These are phyloP conservation scores for Schoenoplectus tabernaemontani DNA, from an alignment of 202 grass and related monocot species.

Conservation along the genomic window DNA sequence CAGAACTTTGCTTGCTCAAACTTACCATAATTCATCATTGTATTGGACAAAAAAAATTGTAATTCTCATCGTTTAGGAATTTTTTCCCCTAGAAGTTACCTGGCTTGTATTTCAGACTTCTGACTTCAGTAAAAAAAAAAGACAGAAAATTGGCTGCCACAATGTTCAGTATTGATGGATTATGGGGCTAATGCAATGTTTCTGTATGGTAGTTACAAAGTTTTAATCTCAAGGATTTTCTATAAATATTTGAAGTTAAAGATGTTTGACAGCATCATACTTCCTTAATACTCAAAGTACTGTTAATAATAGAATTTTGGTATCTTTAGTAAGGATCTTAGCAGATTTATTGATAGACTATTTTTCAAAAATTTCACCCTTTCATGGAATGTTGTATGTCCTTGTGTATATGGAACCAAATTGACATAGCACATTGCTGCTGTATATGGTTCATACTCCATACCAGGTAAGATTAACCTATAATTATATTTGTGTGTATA, in stretches of 20 bases:
- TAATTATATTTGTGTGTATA: not conserved
- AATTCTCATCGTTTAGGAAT: no score
- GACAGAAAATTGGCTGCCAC: no score
- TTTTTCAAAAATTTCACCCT: not conserved
- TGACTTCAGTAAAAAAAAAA: no score
- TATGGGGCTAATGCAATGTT: no score
- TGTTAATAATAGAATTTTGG: not conserved
- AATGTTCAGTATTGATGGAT: no score
- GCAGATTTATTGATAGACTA: not conserved
- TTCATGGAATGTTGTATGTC: not conserved
- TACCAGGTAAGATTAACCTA: not conserved
- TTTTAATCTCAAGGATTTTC: no score
- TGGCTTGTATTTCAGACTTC: no score
- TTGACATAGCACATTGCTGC: not conserved
- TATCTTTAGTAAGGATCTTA: no score
- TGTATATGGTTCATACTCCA: not conserved
- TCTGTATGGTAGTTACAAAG: no score
- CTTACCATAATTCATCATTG: not conserved
- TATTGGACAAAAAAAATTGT: not conserved
- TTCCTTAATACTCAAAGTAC: not conserved
- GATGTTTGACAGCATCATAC: not conserved
- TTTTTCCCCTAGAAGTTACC: no score
- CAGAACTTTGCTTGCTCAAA: constrained; percentile 2
- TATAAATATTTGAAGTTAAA: no score
- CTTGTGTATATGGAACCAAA: not conserved